Conservation (phyloP, 2,329 filamentous ascomycete species). For the Trichoderma atrobrunneum region DNA sequence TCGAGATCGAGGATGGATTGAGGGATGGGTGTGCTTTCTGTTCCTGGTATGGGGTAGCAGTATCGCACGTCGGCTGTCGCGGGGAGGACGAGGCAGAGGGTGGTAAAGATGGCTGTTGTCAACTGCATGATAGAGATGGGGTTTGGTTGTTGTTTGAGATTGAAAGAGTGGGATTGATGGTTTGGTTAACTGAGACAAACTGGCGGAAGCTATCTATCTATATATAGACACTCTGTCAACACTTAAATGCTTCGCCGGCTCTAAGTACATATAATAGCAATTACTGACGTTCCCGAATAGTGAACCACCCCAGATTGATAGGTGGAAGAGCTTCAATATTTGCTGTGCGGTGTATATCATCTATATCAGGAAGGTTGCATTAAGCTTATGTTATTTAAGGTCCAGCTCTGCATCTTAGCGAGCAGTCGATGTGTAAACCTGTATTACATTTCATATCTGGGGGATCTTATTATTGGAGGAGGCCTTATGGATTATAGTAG, state of each 20-base stretch:
- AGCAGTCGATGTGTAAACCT: neutral
- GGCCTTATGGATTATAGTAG: neutral
- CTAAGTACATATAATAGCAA: neutral
- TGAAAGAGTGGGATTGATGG: neutral
- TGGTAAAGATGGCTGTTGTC: neutral
- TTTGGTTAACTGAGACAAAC: neutral
- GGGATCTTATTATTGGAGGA: neutral
- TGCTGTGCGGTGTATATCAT: neutral
- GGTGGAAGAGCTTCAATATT: neutral
- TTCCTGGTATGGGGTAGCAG: neutral
- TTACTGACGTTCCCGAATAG: neutral
- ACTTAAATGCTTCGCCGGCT: neutral
- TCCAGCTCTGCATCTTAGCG: neutral
- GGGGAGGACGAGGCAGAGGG: neutral
- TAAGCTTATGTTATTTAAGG: slow-evolving; percentile 11
- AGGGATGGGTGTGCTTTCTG: neutral
- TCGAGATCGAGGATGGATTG: neutral
- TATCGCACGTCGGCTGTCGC: neutral
- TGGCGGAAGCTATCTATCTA: neutral
- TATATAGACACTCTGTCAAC: neutral
- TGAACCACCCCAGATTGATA: neutral
- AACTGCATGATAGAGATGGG: neutral
- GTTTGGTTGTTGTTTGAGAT: neutral
- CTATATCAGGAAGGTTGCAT: neutral
- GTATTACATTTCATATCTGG: neutral